Evolutionary conservation across 1,139 yeast species (phyloP), one percentile per base, ranked within the genome.

Genomic region (Nakaseomyces sp.): DNA sequence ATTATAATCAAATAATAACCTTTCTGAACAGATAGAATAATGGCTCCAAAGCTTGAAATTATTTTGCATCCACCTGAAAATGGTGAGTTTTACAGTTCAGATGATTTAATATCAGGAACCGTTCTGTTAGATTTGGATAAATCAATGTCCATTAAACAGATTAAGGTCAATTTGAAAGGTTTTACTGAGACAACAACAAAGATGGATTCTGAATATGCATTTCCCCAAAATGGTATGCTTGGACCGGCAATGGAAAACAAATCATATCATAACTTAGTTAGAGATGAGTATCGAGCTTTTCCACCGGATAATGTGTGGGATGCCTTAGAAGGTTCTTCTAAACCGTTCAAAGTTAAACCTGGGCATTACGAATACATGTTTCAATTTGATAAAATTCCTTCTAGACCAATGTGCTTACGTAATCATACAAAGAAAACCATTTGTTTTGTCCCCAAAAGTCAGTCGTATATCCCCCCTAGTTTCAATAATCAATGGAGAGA

Each of bases 231-330:
- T 36, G 54, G 56, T 13, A 42, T 53, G 44, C 43, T 54, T 47
- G 49, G 51, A 17, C 60, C 60, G 1, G 51, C 50, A 9, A 55
- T 50, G 40, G 58, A 56, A 43, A 53, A 50, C 37, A 47, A 51
- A 41, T 51, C 63, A 5, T 49, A 46, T 22, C 62, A 58, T 44
- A 50, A 50, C 5, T 33, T 57, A 12, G 41, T 58, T 4, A 49
- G 49, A 30, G 25, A 50, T 16, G 49, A 50, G 19, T 45, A 50
- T 9, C 47, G 57, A 41, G 54, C 59, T 6, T 59, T 60, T 37
- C 64, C 64, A 3, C 61, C 64, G 2, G 58, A 53, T 41, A 58
- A 57, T 44, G 63, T 58, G 4, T 54, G 59, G 57, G 47, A 55
- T 46, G 61, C 59, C 5, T 31, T 58, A 5, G 56, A 57, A 31